Conservation (phyloP, 768 basidiomycete species). For the Suillus spraguei region DNA sequence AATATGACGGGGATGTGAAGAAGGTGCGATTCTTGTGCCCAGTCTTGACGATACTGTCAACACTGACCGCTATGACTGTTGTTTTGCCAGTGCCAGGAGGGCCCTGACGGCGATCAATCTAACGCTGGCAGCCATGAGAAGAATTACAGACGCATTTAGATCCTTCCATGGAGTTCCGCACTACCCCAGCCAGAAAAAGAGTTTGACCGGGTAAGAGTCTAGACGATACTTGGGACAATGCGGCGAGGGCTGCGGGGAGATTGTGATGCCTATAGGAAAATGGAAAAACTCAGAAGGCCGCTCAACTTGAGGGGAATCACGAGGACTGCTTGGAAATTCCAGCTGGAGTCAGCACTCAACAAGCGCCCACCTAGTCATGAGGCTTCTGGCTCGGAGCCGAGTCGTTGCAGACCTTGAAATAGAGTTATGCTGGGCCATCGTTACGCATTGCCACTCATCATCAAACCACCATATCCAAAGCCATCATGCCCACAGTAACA, state of each 20-base stretch:
- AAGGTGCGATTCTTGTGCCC: constrained; percentile 10
- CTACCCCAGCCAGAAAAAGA: background rate
- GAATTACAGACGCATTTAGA: background rate
- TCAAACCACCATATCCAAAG: background rate
- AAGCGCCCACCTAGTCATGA: constrained; percentile 2
- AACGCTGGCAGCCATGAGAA: background rate
- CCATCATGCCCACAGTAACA: constrained; percentile 15
- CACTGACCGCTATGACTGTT: constrained; percentile 41
- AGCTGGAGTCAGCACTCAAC: background rate
- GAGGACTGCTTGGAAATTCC: background rate
- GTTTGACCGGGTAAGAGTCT: background rate
- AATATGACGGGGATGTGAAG: too few species aligned
- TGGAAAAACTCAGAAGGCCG: background rate
- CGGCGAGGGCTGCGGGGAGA: background rate
- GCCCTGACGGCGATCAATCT: constrained; percentile 23
- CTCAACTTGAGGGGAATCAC: background rate
- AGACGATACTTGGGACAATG: background rate
- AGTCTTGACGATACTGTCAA: constrained; percentile 23
- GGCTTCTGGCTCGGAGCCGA: background rate
- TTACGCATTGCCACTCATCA: constrained; percentile 1
- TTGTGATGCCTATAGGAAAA: background rate
- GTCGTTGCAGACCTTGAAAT: background rate
- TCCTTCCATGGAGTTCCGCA: background rate
- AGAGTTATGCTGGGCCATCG: background rate
- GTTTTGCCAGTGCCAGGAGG: constrained; percentile 50